phyloP scores from a whole-genome alignment of 2,329 filamentous ascomycete genomes.

The Paecilomyces niveus region DNA sequence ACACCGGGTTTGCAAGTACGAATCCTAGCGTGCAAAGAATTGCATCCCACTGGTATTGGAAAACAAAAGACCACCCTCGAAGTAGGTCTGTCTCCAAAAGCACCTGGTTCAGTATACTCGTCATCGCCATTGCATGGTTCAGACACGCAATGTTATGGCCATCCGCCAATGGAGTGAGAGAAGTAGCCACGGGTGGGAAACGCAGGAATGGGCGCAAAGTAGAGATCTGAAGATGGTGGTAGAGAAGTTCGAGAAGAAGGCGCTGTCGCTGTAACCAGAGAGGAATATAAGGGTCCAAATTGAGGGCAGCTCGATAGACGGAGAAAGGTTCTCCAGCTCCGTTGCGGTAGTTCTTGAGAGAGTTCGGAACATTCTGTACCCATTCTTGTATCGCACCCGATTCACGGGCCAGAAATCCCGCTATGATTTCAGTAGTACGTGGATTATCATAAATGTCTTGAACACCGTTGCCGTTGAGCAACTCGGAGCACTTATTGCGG shows the following conservation, averaged over 20 bases:
- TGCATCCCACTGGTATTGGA: constrained; percentile 4
- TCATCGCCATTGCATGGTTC: constrained; percentile 24
- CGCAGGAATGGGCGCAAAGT: constrained; percentile 30
- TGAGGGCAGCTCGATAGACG: constrained; percentile 21
- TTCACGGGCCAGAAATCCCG: constrained; percentile 15
- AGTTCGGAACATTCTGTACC: constrained; percentile 24
- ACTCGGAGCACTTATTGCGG: constrained; percentile 8
- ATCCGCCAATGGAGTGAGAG: constrained; percentile 13
- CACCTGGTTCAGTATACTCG: constrained; percentile 27
- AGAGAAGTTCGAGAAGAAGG: constrained; percentile 29
- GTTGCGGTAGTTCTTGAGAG: constrained; percentile 25
- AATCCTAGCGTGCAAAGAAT: not conserved
- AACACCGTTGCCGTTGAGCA: not conserved
- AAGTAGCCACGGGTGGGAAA: constrained; percentile 12
- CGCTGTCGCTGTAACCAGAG: constrained; percentile 32
- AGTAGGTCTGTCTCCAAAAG: constrained; percentile 2
- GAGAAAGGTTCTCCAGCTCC: constrained; percentile 24
- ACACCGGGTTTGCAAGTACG: constrained; percentile 1
- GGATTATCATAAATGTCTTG: not conserved
- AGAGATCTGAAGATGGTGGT: constrained; percentile 27
- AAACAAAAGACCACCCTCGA: not conserved
- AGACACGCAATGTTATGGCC: constrained; percentile 14
- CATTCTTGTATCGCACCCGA: constrained; percentile 18
- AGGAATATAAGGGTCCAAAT: constrained; percentile 23
- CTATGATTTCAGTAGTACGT: not conserved